Base-by-base conservation (phyloP, 2,329 filamentous ascomycete genomes). In the Xylaria sp. region DNA sequence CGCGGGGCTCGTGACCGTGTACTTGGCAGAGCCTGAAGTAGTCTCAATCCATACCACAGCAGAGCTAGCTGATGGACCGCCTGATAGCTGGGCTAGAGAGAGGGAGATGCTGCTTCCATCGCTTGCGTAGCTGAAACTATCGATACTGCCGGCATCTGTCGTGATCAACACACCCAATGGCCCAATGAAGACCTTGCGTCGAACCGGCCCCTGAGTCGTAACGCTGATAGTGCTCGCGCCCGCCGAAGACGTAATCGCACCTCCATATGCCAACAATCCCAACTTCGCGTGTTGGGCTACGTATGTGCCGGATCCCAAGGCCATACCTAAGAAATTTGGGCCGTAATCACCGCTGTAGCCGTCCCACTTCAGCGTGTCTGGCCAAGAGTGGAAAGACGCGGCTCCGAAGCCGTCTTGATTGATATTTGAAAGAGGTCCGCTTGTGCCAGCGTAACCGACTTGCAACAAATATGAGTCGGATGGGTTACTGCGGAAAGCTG, bases 341-440 rank as follows among this genome's bases (percentile, higher is more conserved):
- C 87, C 87, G 65, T 89, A 89, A 74, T 89, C 88, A 1, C 87
- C 86, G 9, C 81, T 85, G 69, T 86, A 87, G 0, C 81, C 82
- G 71, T 89, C 87, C 84, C 87, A 89, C 26, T 79, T 80, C 36
- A 89, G 77, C 0, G 85, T 84, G 42, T 88, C 83, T 0, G 87
- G 86, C 73, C 80, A 88, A 0, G 85, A 86, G 74, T 89, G 87
- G 74, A 89, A 89, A 0, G 85, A 85, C 1, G 85, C 84, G 10
- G 84, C 81, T 0, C 83, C 84, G 66, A 86, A 89, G 0, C 87
- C 87, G 0, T 84, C 85, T 23, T 80, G 71, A 68, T 87, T 82
- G 72, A 90, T 87, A 74, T 86, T 89, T 4, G 84, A 84, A 2
- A 88, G 75, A 0, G 87, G 85, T 0, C 84, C 87, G 17, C 79